phyloP scores from a whole-genome alignment of 148 eudicot species.

The Oxyria digyna region DNA sequence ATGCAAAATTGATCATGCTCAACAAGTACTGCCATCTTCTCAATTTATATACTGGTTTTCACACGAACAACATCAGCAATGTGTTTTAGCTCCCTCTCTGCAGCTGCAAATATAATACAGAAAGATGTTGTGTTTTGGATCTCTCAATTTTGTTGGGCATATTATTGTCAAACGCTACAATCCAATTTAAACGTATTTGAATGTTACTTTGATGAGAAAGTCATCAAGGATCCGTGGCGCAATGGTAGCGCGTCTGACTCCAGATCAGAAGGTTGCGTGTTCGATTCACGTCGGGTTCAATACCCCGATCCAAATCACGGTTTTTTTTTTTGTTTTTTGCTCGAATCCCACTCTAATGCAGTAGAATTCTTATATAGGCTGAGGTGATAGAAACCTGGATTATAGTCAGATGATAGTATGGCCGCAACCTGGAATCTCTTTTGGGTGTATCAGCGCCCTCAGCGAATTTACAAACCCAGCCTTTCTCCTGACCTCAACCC shows the following conservation, averaged over 20 bases:
- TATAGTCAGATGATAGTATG: no score
- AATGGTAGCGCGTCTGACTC: constrained; percentile 19
- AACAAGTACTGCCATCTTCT: no score
- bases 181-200: no score
- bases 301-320: constrained; percentile 7
- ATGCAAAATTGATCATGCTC: background rate
- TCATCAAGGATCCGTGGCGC: constrained; percentile 29
- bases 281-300: constrained; percentile 55
- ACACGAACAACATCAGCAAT: background rate
- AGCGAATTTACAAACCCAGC: background rate
- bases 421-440: background rate
- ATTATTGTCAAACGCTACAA: no score
- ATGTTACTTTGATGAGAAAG: no score
- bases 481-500: background rate
- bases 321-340: background rate
- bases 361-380: no score
- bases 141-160: no score
- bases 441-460: background rate
- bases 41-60: background rate
- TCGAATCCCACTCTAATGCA: no score
- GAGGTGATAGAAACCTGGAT: no score
- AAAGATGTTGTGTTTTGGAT: background rate
- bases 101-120: background rate
- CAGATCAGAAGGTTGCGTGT: constrained; percentile 58
- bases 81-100: background rate